A percentile compares a stretch with the other conserved stretches of the same genome.
phyloP scores from a whole-genome alignment of 106 monocot genomes.

The Acorus calamus region DNA sequence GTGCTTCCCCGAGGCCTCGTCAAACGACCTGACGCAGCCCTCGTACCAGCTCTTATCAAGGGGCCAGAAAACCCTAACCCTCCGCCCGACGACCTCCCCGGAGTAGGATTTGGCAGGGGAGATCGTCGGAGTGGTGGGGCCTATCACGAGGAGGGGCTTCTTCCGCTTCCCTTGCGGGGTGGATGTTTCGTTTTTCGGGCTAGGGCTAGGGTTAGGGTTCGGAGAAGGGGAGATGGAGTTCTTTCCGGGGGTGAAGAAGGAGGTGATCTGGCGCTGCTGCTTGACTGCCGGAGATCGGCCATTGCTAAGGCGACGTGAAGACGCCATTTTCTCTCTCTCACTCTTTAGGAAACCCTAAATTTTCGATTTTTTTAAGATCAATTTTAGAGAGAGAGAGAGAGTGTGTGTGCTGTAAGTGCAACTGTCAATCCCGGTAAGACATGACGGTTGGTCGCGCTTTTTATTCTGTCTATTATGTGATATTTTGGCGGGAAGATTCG shows the following conservation, averaged over 20 bases:
- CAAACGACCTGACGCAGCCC: slow-evolving; percentile 43
- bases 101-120: not conserved
- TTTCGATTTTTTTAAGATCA: no score
- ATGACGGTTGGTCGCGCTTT: no score
- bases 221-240: slow-evolving; percentile 12
- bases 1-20: slow-evolving; percentile 38
- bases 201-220: not conserved
- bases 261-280: slow-evolving; percentile 84
- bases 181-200: not conserved
- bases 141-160: slow-evolving; percentile 23
- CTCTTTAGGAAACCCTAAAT: no score
- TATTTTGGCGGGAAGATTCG: no score
- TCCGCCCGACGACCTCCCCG: slow-evolving; percentile 43
- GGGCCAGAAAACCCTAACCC: slow-evolving; percentile 70
- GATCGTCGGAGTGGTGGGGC: slow-evolving; percentile 11
- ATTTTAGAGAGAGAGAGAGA: no score
- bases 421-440: no score
- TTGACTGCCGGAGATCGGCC: slow-evolving; percentile 82
- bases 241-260: slow-evolving; percentile 62
- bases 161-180: slow-evolving; percentile 9
- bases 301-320: slow-evolving; percentile 54
- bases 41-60: slow-evolving; percentile 71
- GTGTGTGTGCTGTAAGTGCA: no score
- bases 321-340: slow-evolving; percentile 2
- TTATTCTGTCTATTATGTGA: no score